Base-by-base conservation (phyloP, 331 rosid genomes). In the Pyracantha coccinea region DNA sequence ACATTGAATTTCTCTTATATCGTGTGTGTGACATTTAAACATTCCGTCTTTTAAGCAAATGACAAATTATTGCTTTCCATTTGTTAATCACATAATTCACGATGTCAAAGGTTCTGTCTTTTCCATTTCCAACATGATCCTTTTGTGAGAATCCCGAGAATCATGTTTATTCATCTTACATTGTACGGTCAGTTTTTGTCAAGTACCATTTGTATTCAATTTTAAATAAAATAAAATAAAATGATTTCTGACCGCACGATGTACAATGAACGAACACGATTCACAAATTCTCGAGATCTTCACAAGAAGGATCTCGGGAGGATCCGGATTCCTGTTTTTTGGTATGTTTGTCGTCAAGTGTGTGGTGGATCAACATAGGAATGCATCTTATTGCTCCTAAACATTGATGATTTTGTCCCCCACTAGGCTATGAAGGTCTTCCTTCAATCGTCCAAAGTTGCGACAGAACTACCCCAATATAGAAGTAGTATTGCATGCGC, bases 131-230 rank as follows among this genome's bases (percentile, higher is more conserved):
- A 8, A 35, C 41, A 35, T 0, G 4, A 35, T 35, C 12, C 12
- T 35, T 8, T 35, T 2, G 13, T 8, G 13, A 35, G 1, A 0
- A 35, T 35, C 4, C 0, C 4, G 1, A 0, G 3, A 35, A 35
- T 9, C 44, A 4, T 35, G 44, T 35, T 4, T 2, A 35, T 35
- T 35, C 9, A 35, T 35, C 1, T 0, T 35, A 35, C 1, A 35
- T 35, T 0, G 0, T 35, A 12, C 0, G 1, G 4, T 35, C 1
- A 9, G 44, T 8, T 35, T 8, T 32, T 33, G 12, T 35, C 1
- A 35, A 1, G 1, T 35, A 35, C 41, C 0, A 0, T 35, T 35
- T 35, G 44, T 35, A 35, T 35, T 35, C 44, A 35, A 35, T 35
- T 35, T 35, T 33, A 8, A 35, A 35, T 9, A 2, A 35, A 2